Evolutionary conservation across 2,329 filamentous ascomycete species (phyloP).

Genomic region (Zymoseptoria passerinii): DNA sequence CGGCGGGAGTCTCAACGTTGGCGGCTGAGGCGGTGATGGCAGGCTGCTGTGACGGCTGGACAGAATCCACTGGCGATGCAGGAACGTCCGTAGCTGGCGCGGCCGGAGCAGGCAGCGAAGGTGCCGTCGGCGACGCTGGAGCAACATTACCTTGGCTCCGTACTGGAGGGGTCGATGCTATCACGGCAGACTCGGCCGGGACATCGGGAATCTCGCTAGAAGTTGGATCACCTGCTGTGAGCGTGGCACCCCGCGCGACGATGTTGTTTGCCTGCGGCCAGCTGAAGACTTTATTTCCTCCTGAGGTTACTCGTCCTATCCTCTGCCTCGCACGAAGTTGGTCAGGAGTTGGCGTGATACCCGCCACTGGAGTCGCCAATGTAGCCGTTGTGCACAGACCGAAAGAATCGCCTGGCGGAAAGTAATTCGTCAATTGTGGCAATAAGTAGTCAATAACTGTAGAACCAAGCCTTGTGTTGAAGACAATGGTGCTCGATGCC

Average conservation of each 20-base stretch:
- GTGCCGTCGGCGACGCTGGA: neutral
- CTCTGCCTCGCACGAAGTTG: neutral
- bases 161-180: neutral
- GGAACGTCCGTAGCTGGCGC: neutral
- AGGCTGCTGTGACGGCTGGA: neutral
- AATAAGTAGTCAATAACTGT: slow-evolving; percentile 8
- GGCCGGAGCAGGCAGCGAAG: neutral
- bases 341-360: neutral
- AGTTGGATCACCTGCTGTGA: neutral
- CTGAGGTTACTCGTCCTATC: neutral
- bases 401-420: slow-evolving; percentile 14
- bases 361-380: neutral
- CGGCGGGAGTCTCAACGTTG: neutral
- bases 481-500: slow-evolving; percentile 5
- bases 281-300: neutral
- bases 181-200: neutral
- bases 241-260: neutral
- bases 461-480: neutral
- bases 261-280: neutral
- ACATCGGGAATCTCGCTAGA: neutral
- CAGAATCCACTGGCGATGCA: neutral
- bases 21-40: too few relatives aligned
- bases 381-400: slow-evolving; percentile 14
- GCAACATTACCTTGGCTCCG: neutral
- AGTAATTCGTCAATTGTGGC: slow-evolving; percentile 15